Conservation (phyloP, 1,139 yeast species). For the Blastobotrys buckinghamii region DNA sequence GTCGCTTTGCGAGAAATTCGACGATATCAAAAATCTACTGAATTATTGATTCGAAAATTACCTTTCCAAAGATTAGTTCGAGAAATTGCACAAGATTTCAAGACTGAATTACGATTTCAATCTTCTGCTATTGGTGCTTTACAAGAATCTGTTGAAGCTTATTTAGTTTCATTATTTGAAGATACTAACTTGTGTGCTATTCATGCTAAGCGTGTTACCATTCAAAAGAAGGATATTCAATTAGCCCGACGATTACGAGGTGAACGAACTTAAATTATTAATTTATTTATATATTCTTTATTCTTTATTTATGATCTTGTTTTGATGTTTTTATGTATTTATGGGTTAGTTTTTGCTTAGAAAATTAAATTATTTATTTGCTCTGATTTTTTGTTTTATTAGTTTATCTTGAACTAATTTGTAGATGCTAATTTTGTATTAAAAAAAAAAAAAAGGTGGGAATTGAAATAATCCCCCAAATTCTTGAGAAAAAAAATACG, state of each 20-base stretch:
- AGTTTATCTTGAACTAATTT: too few species aligned
- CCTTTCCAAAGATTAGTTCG: slow-evolving; percentile 98
- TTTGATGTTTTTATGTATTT: slow-evolving; percentile 3
- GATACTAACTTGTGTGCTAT: slow-evolving; percentile 98
- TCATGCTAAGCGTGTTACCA: slow-evolving; percentile 98
- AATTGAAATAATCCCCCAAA: neutral
- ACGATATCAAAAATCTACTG: slow-evolving; percentile 98
- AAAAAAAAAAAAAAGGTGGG: slow-evolving; percentile 1
- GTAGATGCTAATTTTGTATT: neutral
- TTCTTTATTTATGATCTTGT: slow-evolving; percentile 4
- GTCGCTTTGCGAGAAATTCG: slow-evolving; percentile 99
- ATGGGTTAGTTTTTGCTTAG: neutral
- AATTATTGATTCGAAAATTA: slow-evolving; percentile 89
- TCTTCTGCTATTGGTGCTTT: slow-evolving; percentile 98
- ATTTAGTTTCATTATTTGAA: slow-evolving; percentile 82
- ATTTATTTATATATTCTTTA: slow-evolving; percentile 7
- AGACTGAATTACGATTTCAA: slow-evolving; percentile 96
- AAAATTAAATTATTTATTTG: neutral
- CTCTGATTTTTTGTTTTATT: too few species aligned
- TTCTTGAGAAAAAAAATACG: neutral
- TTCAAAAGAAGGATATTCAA: slow-evolving; percentile 98
- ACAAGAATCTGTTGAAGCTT: slow-evolving; percentile 98
- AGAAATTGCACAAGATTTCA: slow-evolving; percentile 96
- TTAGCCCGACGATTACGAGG: slow-evolving; percentile 99
- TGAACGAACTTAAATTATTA: slow-evolving; percentile 39